phyloP scores from a whole-genome alignment of 768 basidiomycete species.

The Xerocomus brunneocitrinus region DNA sequence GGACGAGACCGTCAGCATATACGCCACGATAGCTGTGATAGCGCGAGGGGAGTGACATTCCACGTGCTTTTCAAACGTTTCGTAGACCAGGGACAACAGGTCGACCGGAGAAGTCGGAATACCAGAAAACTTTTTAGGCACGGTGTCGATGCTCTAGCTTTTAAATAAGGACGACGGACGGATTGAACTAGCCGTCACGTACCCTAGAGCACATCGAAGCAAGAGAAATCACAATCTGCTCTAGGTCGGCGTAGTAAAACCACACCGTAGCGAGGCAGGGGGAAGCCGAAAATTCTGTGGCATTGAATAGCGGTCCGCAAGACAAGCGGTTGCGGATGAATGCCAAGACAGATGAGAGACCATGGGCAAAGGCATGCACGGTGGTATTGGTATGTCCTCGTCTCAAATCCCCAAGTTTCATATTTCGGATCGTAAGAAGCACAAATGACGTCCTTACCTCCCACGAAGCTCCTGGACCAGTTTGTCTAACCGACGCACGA shows the following conservation, averaged over 20 bases:
- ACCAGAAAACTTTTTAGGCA: slow-evolving; percentile 38
- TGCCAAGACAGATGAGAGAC: slow-evolving; percentile 50
- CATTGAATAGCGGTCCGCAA: slow-evolving; percentile 34
- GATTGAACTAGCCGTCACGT: slow-evolving; percentile 17
- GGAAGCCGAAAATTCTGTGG: slow-evolving; percentile 12
- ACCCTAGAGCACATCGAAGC: slow-evolving; percentile 60
- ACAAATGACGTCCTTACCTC: slow-evolving; percentile 37
- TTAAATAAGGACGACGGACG: slow-evolving; percentile 1
- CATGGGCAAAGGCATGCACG: slow-evolving; percentile 63
- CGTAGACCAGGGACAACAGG: slow-evolving; percentile 60
- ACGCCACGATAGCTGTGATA: slow-evolving; percentile 57
- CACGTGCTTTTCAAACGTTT: slow-evolving; percentile 49
- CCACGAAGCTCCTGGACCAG: slow-evolving; percentile 43
- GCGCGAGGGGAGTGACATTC: slow-evolving; percentile 46
- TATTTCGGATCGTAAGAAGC: slow-evolving; percentile 2
- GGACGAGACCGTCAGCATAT: slow-evolving; percentile 61
- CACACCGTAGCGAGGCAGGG: slow-evolving; percentile 41
- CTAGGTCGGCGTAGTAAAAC: slow-evolving; percentile 45
- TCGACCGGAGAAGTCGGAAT: slow-evolving; percentile 43
- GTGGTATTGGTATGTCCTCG: slow-evolving; percentile 47
- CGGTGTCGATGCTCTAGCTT: slow-evolving; percentile 25
- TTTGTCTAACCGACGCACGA: slow-evolving; percentile 61
- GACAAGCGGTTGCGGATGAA: slow-evolving; percentile 47
- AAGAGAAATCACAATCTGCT: slow-evolving; percentile 49
- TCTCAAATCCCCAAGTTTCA: slow-evolving; percentile 27